Base-by-base conservation (phyloP, 1,284 basidiomycete species). In the Cyathus olla region DNA sequence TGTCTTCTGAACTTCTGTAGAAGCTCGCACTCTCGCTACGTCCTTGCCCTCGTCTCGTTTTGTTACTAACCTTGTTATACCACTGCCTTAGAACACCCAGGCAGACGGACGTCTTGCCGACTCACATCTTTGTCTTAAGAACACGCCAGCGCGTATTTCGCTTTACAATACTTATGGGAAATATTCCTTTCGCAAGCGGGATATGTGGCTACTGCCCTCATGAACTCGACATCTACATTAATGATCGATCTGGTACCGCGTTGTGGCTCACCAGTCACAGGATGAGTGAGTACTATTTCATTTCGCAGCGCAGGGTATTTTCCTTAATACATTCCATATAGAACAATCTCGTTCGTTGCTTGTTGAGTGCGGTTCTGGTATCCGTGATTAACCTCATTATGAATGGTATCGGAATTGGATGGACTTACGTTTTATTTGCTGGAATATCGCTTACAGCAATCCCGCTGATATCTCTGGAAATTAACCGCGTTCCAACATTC, bases 341-440 rank as follows among this genome's bases (percentile, higher is more conserved):
- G 84, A 85, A 83, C 66, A 88, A 88, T 61, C 72, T 88, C 19
- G 76, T 84, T 22, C 82, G 87, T 31, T 87, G 86, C 64, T 73
- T 78, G 6, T 57, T 83, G 27, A 82, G 84, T 47, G 87, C 87
- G 0, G 75, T 73, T 3, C 64, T 80, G n/a, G 81, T 87, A 9
- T 82, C 85, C 3, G 74, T 84, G 17, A 80, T 86, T 46, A 77
- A 87, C 47, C 67, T 81, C 3, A 77, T 85, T 39, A 70, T 86
- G 55, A 74, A 76, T n/a, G 76, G 70, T 5, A 75, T 87, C 26
- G 80, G 81, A 9, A 64, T 76, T 21, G 85, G 85, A 21, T 87
- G 86, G 85, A 84, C 85, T 13, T 87, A 83, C 61, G 70, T 82
- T 42, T 66, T 86, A 2, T 68, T 86, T 35, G 77, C 72, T 9